These are phyloP conservation scores for Mortierella sp. DNA, from an alignment of 371 early-diverging fungal genomes.

Conservation along the genomic window DNA sequence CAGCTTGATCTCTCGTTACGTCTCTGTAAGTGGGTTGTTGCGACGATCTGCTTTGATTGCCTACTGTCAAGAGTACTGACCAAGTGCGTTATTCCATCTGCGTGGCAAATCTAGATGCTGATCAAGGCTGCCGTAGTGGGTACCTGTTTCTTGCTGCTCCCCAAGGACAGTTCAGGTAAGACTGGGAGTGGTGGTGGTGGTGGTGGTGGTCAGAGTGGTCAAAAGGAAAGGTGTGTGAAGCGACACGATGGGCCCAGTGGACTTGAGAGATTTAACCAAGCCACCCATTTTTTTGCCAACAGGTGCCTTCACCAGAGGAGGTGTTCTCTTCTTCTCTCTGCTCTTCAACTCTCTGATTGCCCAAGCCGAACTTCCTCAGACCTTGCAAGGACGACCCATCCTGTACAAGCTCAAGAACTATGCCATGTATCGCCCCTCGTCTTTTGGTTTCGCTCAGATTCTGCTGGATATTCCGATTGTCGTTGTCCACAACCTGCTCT, in stretches of 20 bases:
- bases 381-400: slow-evolving; percentile 64
- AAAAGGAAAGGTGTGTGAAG: no score
- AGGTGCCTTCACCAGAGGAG: slow-evolving; percentile 79
- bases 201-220: no score
- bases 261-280: no score
- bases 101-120: no score
- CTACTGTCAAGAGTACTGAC: background rate
- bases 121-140: slow-evolving; percentile 77
- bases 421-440: slow-evolving; percentile 71
- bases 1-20: slow-evolving; percentile 66
- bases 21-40: slow-evolving; percentile 52
- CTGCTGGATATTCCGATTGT: slow-evolving; percentile 60
- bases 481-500: slow-evolving; percentile 60
- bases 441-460: slow-evolving; percentile 65
- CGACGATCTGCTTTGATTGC: background rate
- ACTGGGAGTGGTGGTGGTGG: no score
- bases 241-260: no score
- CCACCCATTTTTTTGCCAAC: slow-evolving; percentile 9
- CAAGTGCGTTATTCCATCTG: no score
- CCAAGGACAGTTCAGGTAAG: slow-evolving; percentile 22
- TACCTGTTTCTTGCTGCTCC: slow-evolving; percentile 71
- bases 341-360: slow-evolving; percentile 65
- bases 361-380: slow-evolving; percentile 61
- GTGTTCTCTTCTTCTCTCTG: slow-evolving; percentile 66
- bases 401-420: slow-evolving; percentile 70